Conservation (phyloP, 495 filamentous ascomycete genomes). For the Lasiosphaeria miniovina region DNA sequence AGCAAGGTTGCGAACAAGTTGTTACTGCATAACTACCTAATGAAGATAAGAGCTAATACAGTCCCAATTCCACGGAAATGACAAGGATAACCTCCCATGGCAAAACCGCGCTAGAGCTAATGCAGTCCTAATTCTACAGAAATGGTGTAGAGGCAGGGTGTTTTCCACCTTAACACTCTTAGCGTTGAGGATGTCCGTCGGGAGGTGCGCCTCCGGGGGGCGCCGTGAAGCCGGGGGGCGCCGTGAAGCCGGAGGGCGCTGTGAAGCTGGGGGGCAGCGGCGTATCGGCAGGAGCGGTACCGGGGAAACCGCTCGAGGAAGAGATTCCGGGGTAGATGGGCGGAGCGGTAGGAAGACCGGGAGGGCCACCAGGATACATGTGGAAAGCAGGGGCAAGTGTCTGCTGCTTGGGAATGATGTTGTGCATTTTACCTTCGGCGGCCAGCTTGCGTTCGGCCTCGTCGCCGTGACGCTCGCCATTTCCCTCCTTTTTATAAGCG, state of each 20-base stretch:
- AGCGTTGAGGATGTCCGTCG: slow-evolving; percentile 20
- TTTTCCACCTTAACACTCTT: no score
- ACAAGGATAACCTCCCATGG: no score
- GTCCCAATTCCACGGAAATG: no score
- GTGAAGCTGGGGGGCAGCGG: slow-evolving; percentile 32
- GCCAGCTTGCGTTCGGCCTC: slow-evolving; percentile 91
- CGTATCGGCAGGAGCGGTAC: slow-evolving; percentile 25
- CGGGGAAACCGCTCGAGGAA: slow-evolving; percentile 29
- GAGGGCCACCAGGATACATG: slow-evolving; percentile 32
- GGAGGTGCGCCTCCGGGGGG: slow-evolving; percentile 15
- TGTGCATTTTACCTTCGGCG: slow-evolving; percentile 89
- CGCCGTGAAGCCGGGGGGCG: slow-evolving; percentile 21
- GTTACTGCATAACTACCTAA: no score
- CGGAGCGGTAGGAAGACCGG: slow-evolving; percentile 14
- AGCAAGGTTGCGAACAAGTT: no score
- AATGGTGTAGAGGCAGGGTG: no score
- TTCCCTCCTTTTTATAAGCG: slow-evolving; percentile 98
- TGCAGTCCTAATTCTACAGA: no score
- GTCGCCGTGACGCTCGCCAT: slow-evolving; percentile 94
- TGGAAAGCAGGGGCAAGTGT: slow-evolving; percentile 55
- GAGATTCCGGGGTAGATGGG: slow-evolving; percentile 28
- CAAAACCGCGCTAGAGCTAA: no score
- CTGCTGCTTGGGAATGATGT: slow-evolving; percentile 71
- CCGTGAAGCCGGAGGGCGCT: slow-evolving; percentile 18
- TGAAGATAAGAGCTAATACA: no score